Conservation (phyloP, 768 basidiomycete genomes). For the Suillus subaureus region DNA sequence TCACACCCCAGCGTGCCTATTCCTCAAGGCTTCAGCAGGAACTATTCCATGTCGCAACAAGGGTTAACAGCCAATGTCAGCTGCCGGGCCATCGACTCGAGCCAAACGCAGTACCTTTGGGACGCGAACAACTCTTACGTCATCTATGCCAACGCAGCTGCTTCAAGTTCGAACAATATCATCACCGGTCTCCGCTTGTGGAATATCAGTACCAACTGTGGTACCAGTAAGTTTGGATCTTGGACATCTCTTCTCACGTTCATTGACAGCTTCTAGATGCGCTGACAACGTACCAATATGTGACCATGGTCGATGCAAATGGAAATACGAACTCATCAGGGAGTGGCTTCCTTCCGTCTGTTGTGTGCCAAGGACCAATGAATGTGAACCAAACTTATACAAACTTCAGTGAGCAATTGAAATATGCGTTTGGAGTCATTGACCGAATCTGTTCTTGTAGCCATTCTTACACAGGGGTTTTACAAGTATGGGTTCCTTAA, state of each 20-base stretch:
- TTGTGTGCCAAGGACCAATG: conserved; percentile 15
- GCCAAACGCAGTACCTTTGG: conserved; percentile 4
- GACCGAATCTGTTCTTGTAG: not conserved
- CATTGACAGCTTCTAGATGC: not conserved
- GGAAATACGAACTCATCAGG: not conserved
- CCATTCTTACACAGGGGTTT: conserved; percentile 6
- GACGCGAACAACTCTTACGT: not conserved
- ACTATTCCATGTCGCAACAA: conserved; percentile 9
- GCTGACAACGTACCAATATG: conserved; percentile 3
- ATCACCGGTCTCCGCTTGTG: conserved; percentile 3
- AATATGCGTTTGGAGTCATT: not conserved
- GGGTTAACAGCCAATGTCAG: conserved; percentile 11
- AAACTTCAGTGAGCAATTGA: conserved; percentile 9
- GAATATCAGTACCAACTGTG: conserved; percentile 9
- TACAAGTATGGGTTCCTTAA: conserved; percentile 14
- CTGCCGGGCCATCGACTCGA: not conserved
- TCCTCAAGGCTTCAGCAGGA: conserved; percentile 4
- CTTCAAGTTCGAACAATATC: not conserved
- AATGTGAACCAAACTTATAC: not conserved
- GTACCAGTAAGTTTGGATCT: not conserved
- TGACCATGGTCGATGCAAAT: conserved; percentile 7
- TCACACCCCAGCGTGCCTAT: not conserved
- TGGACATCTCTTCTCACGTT: not conserved
- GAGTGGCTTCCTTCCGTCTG: conserved; percentile 10
- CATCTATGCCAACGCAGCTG: not conserved